Evolutionary conservation across 805 yeast genomes (phyloP).

Genomic region (Torulaspora indica): DNA sequence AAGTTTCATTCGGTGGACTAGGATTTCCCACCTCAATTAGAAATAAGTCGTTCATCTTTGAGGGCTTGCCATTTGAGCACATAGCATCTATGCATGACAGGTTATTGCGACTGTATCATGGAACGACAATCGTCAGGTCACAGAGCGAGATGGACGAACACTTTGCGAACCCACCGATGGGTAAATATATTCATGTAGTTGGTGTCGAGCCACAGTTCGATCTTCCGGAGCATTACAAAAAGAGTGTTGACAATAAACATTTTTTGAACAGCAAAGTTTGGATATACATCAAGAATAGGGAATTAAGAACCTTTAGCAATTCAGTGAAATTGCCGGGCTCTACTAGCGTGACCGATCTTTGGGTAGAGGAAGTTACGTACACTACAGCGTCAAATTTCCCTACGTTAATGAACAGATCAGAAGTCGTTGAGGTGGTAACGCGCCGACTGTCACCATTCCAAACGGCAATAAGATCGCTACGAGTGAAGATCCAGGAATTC

Average conservation of each 20-base stretch:
- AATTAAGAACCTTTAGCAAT: slow-evolving; percentile 63
- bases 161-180: slow-evolving; percentile 51
- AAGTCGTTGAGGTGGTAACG: slow-evolving; percentile 47
- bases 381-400: slow-evolving; percentile 77
- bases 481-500: slow-evolving; percentile 66
- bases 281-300: slow-evolving; percentile 70
- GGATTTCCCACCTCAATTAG: slow-evolving; percentile 79
- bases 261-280: slow-evolving; percentile 52
- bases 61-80: slow-evolving; percentile 84
- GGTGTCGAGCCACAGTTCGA: slow-evolving; percentile 57
- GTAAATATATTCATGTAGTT: slow-evolving; percentile 67
- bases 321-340: slow-evolving; percentile 71
- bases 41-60: slow-evolving; percentile 73
- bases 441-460: slow-evolving; percentile 74
- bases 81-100: slow-evolving; percentile 77
- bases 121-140: slow-evolving; percentile 61
- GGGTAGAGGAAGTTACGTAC: slow-evolving; percentile 85
- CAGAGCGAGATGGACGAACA: slow-evolving; percentile 54
- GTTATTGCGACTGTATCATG: slow-evolving; percentile 69
- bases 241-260: slow-evolving; percentile 41
- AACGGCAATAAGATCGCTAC: slow-evolving; percentile 67
- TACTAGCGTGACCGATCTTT: slow-evolving; percentile 63
- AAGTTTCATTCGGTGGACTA: slow-evolving; percentile 73
- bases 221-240: slow-evolving; percentile 39
- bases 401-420: slow-evolving; percentile 79